Evolutionary conservation across 257 asterid species (phyloP).

Genomic region (Gardenia jasminoides): DNA sequence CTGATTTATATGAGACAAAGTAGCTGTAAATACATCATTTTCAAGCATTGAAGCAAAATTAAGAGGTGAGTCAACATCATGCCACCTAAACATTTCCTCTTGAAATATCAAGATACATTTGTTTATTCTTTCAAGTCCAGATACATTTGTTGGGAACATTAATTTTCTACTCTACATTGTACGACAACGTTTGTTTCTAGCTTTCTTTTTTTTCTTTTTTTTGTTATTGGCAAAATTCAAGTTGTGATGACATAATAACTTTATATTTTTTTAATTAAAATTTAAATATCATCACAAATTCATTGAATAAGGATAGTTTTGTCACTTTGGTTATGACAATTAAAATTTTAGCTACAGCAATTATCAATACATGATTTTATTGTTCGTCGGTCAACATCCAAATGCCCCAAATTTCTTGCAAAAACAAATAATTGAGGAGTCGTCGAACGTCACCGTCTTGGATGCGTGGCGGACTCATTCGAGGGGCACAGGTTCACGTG

Average conservation of each 20-base stretch:
- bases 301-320: too few species aligned
- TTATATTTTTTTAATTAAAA: too few species aligned
- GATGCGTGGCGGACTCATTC: not conserved
- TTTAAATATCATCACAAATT: too few species aligned
- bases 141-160: not conserved
- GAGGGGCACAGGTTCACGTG: not conserved
- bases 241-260: too few species aligned
- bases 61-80: conserved; percentile 7
- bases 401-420: not conserved
- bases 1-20: not conserved
- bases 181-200: too few species aligned
- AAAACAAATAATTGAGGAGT: not conserved
- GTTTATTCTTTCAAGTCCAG: not conserved
- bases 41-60: not conserved
- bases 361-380: too few species aligned
- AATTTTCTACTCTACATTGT: too few species aligned
- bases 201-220: too few species aligned
- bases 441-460: not conserved
- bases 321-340: too few species aligned
- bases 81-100: not conserved
- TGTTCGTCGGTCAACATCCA: not conserved
- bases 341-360: too few species aligned
- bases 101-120: not conserved
- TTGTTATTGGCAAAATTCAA: too few species aligned
- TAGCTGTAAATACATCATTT: not conserved